These are phyloP conservation scores for Pseudonitzschia pungens DNA, from an alignment of 108 stramenopile genomes.

Conservation along the genomic window DNA sequence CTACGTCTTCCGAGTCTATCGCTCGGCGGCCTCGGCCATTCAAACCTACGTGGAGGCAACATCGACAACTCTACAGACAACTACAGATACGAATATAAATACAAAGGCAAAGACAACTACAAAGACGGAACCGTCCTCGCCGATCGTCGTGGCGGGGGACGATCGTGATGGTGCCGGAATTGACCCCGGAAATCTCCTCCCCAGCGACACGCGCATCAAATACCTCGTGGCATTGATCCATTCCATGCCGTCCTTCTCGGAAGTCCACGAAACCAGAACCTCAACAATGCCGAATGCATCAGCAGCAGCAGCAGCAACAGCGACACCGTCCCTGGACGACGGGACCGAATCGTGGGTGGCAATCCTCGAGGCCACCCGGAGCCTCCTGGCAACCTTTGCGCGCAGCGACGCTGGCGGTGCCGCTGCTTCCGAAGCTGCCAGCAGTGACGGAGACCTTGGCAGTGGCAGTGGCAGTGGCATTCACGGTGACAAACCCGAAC, in stretches of 20 bases:
- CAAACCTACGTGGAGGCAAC: conserved; percentile 7
- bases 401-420: no score
- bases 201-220: neutral
- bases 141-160: no score
- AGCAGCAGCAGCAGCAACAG: neutral
- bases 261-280: neutral
- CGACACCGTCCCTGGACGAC: conserved; percentile 19
- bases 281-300: neutral
- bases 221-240: conserved; percentile 29
- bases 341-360: neutral
- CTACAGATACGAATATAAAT: neutral
- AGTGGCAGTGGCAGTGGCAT: no score
- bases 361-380: neutral
- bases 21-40: neutral
- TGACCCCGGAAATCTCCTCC: neutral
- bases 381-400: conserved; percentile 2
- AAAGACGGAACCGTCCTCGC: neutral
- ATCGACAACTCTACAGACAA: neutral
- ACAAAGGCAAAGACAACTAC: neutral
- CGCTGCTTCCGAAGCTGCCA: no score
- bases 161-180: no score
- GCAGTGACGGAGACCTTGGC: no score
- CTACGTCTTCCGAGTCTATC: neutral
- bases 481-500: no score
- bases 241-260: conserved; percentile 11